Evolutionary conservation across 345 rosid species (phyloP).

Genomic region (Lepidium sativum): DNA sequence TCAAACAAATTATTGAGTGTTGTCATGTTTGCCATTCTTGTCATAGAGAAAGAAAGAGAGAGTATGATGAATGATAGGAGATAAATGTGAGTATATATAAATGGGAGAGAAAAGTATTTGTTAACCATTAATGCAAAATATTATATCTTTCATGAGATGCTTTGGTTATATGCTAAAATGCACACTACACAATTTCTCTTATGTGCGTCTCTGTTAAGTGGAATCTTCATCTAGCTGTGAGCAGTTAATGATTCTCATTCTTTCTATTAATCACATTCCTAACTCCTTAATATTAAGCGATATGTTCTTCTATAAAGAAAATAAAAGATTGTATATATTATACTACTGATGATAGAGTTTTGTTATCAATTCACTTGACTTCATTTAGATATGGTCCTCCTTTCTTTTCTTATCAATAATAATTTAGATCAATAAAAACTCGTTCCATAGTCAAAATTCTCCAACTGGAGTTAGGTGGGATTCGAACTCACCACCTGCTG

Average conservation of each 20-base stretch:
- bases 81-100: slow-evolving; percentile 14
- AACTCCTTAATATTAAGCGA: neutral
- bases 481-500: too few relatives aligned
- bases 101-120: neutral
- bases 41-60: slow-evolving; percentile 16
- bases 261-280: slow-evolving; percentile 13
- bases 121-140: neutral
- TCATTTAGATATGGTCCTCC: neutral
- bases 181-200: slow-evolving; percentile 2
- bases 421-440: too few relatives aligned
- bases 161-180: slow-evolving; percentile 18
- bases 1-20: slow-evolving; percentile 55
- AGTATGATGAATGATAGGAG: slow-evolving; percentile 19
- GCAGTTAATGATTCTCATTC: slow-evolving; percentile 18
- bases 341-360: neutral
- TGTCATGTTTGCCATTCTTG: slow-evolving; percentile 38
- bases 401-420: too few relatives aligned
- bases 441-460: too few relatives aligned
- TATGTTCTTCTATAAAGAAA: neutral
- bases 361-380: neutral
- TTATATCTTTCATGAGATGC: slow-evolving; percentile 5
- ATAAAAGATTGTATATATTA: neutral
- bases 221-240: slow-evolving; percentile 24
- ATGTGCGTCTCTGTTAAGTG: slow-evolving; percentile 15
- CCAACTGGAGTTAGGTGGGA: too few relatives aligned